Base-by-base conservation (phyloP, 208 protist genomes). In the Trypanosoma mega region DNA sequence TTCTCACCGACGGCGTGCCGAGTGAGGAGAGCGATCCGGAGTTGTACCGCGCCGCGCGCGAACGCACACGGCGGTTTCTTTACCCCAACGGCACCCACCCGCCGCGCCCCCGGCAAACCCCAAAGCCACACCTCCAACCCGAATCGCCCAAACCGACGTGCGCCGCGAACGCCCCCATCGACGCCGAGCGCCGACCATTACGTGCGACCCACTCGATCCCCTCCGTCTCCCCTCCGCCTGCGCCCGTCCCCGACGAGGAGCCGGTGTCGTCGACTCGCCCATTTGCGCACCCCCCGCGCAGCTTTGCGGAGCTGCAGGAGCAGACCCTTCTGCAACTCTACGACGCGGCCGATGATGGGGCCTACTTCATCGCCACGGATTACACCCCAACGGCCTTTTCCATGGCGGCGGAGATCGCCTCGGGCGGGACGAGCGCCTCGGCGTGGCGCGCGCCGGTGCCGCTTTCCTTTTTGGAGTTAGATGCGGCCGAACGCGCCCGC, bases 271-370 rank as follows among this genome's bases (percentile, higher is more conserved):
- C 34, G 34, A 39, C 34, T 39, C 12, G 24, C 30, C 57, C 61
- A 31, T 70, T 76, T 31, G 64, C 51, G 30, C 29, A 11, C 24
- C 64, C 68, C 6, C 73, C 75, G 29, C 66, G 63, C n/a, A 90
- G 52, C 14, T 91, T 94, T 48, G 46, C 73, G 6, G 72, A 86
- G 3, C 56, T 87, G 41, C 77, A 91, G 54, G 61, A 82, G 29
- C 74, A 74, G 0, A 74, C 74, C n/a, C 61, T 94, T 48, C 72
- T 88, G 18, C 66, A 77, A 54, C 57, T 94, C 21, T 94, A 88
- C 54, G 71, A 76, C 27, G 52, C 72, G 49, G 73, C 37, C 3
- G 46, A 33, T 45, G 61, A 60, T 30, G 57, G 20, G 16, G 48
- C 43, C 0, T 76, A 73, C 36, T 94, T 94, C 47, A 75, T 94